Evolutionary conservation across 2,329 filamentous ascomycete species (phyloP).

Genomic region (Claviceps sp.): DNA sequence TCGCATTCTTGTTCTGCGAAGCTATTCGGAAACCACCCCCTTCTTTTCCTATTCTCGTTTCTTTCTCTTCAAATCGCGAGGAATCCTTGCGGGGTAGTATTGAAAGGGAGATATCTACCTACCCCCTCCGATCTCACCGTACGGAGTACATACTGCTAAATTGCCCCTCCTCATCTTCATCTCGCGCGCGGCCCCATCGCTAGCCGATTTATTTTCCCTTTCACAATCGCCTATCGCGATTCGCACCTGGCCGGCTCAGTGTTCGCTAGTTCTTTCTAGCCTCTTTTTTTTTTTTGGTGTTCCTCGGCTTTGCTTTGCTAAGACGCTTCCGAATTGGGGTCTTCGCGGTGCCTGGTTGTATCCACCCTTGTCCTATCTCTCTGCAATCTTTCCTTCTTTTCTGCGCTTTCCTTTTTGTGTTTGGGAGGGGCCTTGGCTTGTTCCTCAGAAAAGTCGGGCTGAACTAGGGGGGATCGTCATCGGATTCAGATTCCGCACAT

Average conservation of each 20-base stretch:
- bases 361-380: not conserved
- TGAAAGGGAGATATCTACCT: conserved; percentile 2
- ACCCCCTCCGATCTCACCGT: not conserved
- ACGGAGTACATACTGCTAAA: too few species aligned
- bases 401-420: not conserved
- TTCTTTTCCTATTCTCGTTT: not conserved
- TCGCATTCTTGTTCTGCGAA: not conserved
- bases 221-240: not conserved
- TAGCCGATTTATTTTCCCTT: not conserved
- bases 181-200: not conserved
- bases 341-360: not conserved
- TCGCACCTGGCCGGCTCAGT: conserved; percentile 3
- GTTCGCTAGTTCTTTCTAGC: conserved; percentile 4
- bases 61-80: not conserved
- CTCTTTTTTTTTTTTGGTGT: not conserved
- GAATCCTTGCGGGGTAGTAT: conserved; percentile 4
- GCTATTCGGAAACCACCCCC: not conserved
- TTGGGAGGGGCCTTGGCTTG: not conserved
- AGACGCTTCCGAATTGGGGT: not conserved
- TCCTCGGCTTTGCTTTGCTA: not conserved
- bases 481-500: not conserved
- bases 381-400: not conserved
- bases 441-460: not conserved
- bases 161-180: not conserved
- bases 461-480: not conserved